phyloP scores from a whole-genome alignment of 345 rosid species.

The Jatropha curcas region DNA sequence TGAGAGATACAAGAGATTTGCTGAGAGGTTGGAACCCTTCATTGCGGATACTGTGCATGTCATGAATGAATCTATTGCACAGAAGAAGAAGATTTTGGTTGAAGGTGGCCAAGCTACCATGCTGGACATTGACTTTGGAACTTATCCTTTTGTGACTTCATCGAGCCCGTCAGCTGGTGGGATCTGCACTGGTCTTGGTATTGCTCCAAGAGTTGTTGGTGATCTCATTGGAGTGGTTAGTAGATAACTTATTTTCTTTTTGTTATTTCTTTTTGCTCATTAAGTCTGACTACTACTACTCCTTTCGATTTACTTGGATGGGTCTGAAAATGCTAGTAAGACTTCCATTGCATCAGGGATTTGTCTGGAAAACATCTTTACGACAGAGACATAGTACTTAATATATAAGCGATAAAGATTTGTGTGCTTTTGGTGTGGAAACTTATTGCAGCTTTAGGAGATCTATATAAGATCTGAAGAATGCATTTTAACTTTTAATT shows the following conservation, averaged over 20 bases:
- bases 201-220: constrained; percentile 88
- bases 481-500: not conserved
- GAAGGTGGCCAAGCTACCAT: constrained; percentile 99
- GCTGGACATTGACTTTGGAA: constrained; percentile 94
- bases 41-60: constrained; percentile 85
- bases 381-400: not conserved
- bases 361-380: not conserved
- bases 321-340: not conserved
- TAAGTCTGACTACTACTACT: not conserved
- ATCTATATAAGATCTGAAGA: not conserved
- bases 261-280: not conserved
- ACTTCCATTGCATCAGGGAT: not conserved
- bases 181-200: constrained; percentile 93
- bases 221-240: constrained; percentile 94
- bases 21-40: constrained; percentile 90
- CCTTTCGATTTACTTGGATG: not conserved
- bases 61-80: constrained; percentile 69
- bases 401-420: not conserved
- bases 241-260: constrained; percentile 3
- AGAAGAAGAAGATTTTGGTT: constrained; percentile 80
- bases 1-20: constrained; percentile 83
- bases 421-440: not conserved
- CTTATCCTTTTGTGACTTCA: constrained; percentile 96
- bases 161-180: constrained; percentile 99
- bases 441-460: not conserved